These are phyloP conservation scores for Aegilops tauschii DNA, from an alignment of 176 grass and related monocot genomes.

Conservation along the genomic window DNA sequence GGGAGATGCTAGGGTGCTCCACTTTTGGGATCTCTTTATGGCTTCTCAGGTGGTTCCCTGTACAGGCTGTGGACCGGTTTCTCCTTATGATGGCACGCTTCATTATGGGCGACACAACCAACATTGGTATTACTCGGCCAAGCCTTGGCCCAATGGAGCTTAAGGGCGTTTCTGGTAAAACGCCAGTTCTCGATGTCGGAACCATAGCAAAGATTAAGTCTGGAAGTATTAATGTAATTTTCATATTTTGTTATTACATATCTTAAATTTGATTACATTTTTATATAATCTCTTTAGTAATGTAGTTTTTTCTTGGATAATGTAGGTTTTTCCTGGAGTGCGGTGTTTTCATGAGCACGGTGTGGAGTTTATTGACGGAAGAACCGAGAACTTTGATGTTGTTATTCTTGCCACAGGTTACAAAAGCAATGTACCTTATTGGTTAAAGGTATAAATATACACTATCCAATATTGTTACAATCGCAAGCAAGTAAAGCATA, in stretches of 20 bases:
- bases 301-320: not conserved
- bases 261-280: not conserved
- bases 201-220: constrained; percentile 75
- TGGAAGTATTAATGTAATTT: constrained; percentile 61
- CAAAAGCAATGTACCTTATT: constrained; percentile 77
- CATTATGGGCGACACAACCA: constrained; percentile 57
- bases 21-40: constrained; percentile 70
- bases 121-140: constrained; percentile 57
- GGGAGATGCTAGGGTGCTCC: constrained; percentile 68
- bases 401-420: constrained; percentile 85
- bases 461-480: not conserved
- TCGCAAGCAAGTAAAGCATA: not conserved
- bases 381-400: constrained; percentile 50
- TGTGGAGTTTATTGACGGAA: constrained; percentile 70
- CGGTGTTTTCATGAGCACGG: constrained; percentile 42
- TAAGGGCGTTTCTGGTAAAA: constrained; percentile 67
- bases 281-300: not conserved
- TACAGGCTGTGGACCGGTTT: constrained; percentile 55
- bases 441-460: constrained; percentile 69
- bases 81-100: constrained; percentile 47
- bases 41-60: constrained; percentile 51
- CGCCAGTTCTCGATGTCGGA: constrained; percentile 85
- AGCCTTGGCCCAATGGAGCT: constrained; percentile 67
- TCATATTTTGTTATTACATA: not conserved
- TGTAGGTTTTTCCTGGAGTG: constrained; percentile 62